These are phyloP conservation scores for Fulvia fulva DNA, from an alignment of 2,329 filamentous ascomycete species.

Conservation along the genomic window DNA sequence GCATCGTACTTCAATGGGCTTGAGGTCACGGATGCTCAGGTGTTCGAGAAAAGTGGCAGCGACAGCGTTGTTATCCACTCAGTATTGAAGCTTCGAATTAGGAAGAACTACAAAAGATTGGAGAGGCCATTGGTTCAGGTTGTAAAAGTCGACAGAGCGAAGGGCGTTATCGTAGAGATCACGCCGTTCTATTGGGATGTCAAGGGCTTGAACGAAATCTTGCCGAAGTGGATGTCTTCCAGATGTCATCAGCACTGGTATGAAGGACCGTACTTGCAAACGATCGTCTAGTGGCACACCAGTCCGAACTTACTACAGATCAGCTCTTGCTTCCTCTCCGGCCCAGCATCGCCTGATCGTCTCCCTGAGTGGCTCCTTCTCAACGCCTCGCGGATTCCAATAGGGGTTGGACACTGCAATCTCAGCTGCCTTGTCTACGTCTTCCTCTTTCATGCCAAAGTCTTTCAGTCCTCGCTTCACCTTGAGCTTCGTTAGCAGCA, in stretches of 20 bases:
- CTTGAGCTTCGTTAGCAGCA: slow-evolving; percentile 50
- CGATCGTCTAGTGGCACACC: too few relatives aligned
- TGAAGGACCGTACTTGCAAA: too few relatives aligned
- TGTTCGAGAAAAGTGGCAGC: slow-evolving; percentile 31
- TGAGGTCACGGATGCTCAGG: slow-evolving; percentile 31
- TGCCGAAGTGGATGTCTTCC: not conserved
- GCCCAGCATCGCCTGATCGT: slow-evolving; percentile 59
- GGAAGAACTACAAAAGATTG: slow-evolving; percentile 32
- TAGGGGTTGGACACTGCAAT: slow-evolving; percentile 58
- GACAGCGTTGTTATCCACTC: slow-evolving; percentile 30
- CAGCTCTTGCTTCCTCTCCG: slow-evolving; percentile 53
- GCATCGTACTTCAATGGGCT: slow-evolving; percentile 28
- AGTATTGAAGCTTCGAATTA: slow-evolving; percentile 29
- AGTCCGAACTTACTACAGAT: slow-evolving; percentile 38
- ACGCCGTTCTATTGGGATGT: slow-evolving; percentile 39
- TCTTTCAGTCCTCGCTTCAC: slow-evolving; percentile 53
- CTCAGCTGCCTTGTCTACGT: slow-evolving; percentile 58
- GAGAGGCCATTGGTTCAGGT: slow-evolving; percentile 32
- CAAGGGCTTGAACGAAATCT: slow-evolving; percentile 16
- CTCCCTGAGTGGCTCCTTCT: slow-evolving; percentile 51
- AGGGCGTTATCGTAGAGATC: slow-evolving; percentile 31
- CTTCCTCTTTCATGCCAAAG: slow-evolving; percentile 57
- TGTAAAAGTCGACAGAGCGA: slow-evolving; percentile 33
- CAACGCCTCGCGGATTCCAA: slow-evolving; percentile 55
- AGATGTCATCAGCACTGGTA: too few relatives aligned